Evolutionary conservation across 2,329 filamentous ascomycete species (phyloP), one percentile per base, ranked within the genome.

Genomic region (Cercospora canescens): DNA sequence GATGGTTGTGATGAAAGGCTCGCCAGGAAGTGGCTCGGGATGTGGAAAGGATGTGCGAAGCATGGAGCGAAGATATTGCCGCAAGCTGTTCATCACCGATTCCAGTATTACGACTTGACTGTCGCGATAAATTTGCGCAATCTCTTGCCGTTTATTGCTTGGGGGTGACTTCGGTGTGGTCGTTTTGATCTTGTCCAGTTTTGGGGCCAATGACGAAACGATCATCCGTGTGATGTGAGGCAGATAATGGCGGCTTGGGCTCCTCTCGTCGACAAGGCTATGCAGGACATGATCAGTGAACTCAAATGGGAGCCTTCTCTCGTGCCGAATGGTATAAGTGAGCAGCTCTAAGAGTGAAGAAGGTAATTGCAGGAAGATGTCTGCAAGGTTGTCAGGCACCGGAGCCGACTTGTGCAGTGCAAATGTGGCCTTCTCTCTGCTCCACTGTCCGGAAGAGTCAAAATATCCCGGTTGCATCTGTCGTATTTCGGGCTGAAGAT

Each of bases 111-210:
- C 62, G 14, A 74, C 65, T 70, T 83, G 81, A 6, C 79, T 75
- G 52, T 79, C 74, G 21, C 81, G 78, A 68, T 83, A 84, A 6
- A 80, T 78, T 39, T 75, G 76, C 2, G 81, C 80, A 54, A 78
- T 78, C 28, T 68, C 72, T 70, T 83, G 81, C 62, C 77, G 80
- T 2, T 70, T 54, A 66, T 81, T 83, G 24, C 45, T n/a, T 4
- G 76, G 74, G 24, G 76, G 63, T 4, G 34, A 56, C 2, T 63
- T 56, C 6, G 70, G 65, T 14, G 72, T 70, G 26, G 68, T 69
- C 30, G 69, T 54, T 37, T 75, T 70, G 8, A 77, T 69, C 45
- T 76, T 78, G 16, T 69, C 67, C 39, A 75, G 70, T 39, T 80
- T 77, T 1, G 76, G 76, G 24, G 73, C 69, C 7, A 78, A 70